phyloP scores from a whole-genome alignment of 768 basidiomycete genomes.

The Mycena galericulata region DNA sequence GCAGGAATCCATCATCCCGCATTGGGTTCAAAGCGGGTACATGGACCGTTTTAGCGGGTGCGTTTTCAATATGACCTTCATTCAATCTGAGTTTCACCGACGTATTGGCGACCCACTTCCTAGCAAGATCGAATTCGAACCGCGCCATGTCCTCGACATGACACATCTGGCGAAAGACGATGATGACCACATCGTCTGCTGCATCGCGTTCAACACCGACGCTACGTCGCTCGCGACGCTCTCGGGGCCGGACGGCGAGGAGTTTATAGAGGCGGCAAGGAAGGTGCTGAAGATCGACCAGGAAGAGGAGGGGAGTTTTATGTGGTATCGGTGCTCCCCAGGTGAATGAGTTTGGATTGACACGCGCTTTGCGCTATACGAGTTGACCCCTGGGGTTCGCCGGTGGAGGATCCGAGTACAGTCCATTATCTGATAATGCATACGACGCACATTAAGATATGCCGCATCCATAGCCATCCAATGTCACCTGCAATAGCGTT shows the following conservation, averaged over 20 bases:
- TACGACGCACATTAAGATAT: too few species aligned
- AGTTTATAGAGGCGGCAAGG: not conserved
- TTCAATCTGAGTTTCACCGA: not conserved
- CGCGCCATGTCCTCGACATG: not conserved
- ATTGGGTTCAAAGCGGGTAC: not conserved
- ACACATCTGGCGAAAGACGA: not conserved
- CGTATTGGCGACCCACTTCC: not conserved
- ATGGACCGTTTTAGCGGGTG: not conserved
- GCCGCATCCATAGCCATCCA: too few species aligned
- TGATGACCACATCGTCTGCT: not conserved
- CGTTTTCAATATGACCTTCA: not conserved
- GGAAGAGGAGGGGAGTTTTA: constrained; percentile 1
- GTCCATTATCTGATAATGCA: too few species aligned
- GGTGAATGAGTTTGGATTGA: not conserved
- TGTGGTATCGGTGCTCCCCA: constrained; percentile 11
- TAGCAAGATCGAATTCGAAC: not conserved
- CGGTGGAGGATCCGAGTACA: too few species aligned
- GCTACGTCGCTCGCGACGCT: not conserved
- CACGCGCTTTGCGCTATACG: too few species aligned
- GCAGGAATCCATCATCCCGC: not conserved
- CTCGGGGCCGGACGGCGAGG: constrained; percentile 5
- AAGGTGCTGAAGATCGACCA: not conserved
- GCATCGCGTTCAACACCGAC: constrained; percentile 6
- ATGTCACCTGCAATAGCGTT: too few species aligned
- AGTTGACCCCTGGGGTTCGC: too few species aligned